Evolutionary conservation across 2,329 filamentous ascomycete species (phyloP).

Genomic region (Rhynchosporium secalis): DNA sequence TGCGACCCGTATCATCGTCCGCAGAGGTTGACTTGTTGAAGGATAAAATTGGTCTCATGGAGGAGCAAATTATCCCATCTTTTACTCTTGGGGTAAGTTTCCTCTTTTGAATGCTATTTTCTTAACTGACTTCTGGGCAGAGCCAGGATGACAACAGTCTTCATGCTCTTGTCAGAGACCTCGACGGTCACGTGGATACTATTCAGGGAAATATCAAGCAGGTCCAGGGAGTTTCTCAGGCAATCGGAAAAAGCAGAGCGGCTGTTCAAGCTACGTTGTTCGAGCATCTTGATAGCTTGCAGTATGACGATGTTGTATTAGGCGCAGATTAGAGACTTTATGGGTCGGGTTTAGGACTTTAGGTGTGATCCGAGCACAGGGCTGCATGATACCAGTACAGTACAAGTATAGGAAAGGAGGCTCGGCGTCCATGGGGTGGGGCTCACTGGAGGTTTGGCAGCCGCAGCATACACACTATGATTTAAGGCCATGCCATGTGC

Average conservation of each 20-base stretch:
- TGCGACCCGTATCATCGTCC: slow-evolving; percentile 28
- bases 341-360: not conserved
- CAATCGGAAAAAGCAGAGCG: slow-evolving; percentile 37
- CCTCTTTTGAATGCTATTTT: not conserved
- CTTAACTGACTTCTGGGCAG: slow-evolving; percentile 18
- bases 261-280: slow-evolving; percentile 38
- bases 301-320: slow-evolving; percentile 38
- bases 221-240: slow-evolving; percentile 36
- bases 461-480: no score
- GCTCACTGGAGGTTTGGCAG: not conserved
- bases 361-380: slow-evolving; percentile 9
- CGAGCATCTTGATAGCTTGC: slow-evolving; percentile 33
- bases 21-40: slow-evolving; percentile 20
- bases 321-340: slow-evolving; percentile 25
- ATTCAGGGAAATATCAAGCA: slow-evolving; percentile 39
- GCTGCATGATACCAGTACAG: not conserved
- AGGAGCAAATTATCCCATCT: slow-evolving; percentile 6
- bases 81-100: slow-evolving; percentile 30
- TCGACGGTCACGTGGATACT: slow-evolving; percentile 39
- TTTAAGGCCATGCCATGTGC: not conserved
- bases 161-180: slow-evolving; percentile 30
- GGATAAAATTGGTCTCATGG: slow-evolving; percentile 26
- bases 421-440: slow-evolving; percentile 10
- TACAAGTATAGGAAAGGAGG: not conserved
- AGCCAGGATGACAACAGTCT: slow-evolving; percentile 35